Base-by-base conservation (phyloP, 2,329 filamentous ascomycete species). In the Nemania sp. region DNA sequence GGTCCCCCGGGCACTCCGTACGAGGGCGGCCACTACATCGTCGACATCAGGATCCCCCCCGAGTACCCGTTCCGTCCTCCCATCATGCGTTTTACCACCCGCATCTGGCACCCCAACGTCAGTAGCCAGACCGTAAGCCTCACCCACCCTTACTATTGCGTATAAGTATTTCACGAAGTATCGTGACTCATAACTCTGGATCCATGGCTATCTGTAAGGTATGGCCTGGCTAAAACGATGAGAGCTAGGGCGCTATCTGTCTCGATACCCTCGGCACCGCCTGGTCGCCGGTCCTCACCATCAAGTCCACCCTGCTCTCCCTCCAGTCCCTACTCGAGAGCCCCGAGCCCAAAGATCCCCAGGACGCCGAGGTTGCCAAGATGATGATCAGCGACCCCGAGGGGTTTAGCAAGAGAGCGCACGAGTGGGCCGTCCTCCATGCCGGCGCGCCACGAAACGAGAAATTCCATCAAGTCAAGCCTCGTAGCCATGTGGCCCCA, bases 81-180 rank as follows among this genome's bases (percentile, higher is more conserved):
- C 4, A 73, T 83, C 54, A 97, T 99, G 88, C 88, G 84, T 65
- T 97, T 97, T 68, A 83, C 88, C 61, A 99, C 94, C 60, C 92
- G 88, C 73, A 88, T 97, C 64, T 99, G 92, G 92, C 94, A 99
- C 72, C 94, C 94, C 28, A 99, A 99, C 69, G 84, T 99, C 75
- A 95, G 90, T 79, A 93, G 89, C 67, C 89, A 94, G 70, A 97
- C 92, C 34, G 91, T 96, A 75, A 68, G 45, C 40, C 40, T 20
- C 23, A 22, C 31, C 20, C 24, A 15, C n/a, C 12, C 20, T n/a
- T 22, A 19, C 24, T 44, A n/a, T n/a, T n/a, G n/a, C n/a, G n/a
- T n/a, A n/a, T n/a, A n/a, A n/a, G n/a, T n/a, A n/a, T n/a, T n/a
- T n/a, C n/a, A n/a, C n/a, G n/a, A n/a, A n/a, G n/a, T n/a, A n/a